Conservation (phyloP, 2,329 filamentous ascomycete genomes). For the Cryphonectria japonica region DNA sequence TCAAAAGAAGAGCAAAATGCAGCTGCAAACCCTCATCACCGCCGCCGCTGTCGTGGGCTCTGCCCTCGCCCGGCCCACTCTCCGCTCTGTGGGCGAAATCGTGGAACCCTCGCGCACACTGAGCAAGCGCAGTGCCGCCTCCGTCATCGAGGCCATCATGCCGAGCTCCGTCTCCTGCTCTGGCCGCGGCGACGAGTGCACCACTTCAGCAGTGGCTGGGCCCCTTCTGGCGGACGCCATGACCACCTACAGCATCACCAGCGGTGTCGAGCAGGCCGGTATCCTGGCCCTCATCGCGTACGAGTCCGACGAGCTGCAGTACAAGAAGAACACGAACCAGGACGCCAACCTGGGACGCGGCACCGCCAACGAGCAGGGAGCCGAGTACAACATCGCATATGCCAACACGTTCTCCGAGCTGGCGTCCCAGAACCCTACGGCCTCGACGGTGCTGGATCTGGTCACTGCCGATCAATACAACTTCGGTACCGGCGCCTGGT, state of each 20-base stretch:
- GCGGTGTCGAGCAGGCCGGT: conserved; percentile 66
- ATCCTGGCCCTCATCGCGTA: conserved; percentile 72
- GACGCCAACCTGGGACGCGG: conserved; percentile 60
- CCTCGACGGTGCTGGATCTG: conserved; percentile 47
- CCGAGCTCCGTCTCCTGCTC: conserved; percentile 59
- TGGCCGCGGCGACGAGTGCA: conserved; percentile 61
- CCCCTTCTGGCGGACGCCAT: conserved; percentile 61
- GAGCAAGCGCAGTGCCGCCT: conserved; percentile 36
- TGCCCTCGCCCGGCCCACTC: conserved; percentile 33
- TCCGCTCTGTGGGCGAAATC: conserved; percentile 14
- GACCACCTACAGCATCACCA: conserved; percentile 57
- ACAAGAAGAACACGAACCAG: conserved; percentile 66
- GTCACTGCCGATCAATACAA: conserved; percentile 55
- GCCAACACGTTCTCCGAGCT: conserved; percentile 49
- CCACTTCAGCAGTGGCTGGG: conserved; percentile 65
- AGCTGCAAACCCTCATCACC: conserved; percentile 34
- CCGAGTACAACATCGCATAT: conserved; percentile 50
- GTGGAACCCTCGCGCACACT: conserved; percentile 17
- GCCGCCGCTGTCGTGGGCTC: conserved; percentile 36
- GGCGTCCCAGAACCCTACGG: conserved; percentile 36
- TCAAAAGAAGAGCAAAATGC: conserved; percentile 34
- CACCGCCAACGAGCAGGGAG: conserved; percentile 50
- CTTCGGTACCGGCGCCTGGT: conserved; percentile 59
- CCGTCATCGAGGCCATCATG: conserved; percentile 57
- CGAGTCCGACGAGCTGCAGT: conserved; percentile 72